These are phyloP conservation scores for Botrytis hyacinthi DNA, from an alignment of 2,329 filamentous ascomycete species.

Conservation along the genomic window DNA sequence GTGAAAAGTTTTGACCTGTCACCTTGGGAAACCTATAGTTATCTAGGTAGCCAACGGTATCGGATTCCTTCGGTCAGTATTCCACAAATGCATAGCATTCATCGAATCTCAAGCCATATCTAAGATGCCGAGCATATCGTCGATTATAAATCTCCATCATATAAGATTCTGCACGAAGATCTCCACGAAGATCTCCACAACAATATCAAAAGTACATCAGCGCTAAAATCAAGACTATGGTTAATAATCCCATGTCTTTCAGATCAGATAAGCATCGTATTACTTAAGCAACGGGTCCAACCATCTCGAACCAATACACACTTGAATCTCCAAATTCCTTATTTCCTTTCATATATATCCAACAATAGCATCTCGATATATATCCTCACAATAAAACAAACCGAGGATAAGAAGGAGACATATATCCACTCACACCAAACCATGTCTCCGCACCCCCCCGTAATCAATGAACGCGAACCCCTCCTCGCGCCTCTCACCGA, in stretches of 20 bases:
- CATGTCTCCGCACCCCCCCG: background rate
- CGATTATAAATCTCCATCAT: too few species aligned
- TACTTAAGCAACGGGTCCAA: background rate
- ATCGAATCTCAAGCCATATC: too few species aligned
- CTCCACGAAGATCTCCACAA: too few species aligned
- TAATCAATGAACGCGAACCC: constrained; percentile 1
- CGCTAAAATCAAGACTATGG: background rate
- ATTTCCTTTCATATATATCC: background rate
- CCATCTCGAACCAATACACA: background rate
- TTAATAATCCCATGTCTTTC: background rate
- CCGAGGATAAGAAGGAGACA: background rate
- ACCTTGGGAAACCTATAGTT: too few species aligned
- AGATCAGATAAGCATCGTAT: background rate
- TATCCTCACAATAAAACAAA: background rate
- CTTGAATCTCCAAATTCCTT: background rate
- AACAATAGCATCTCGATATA: background rate
- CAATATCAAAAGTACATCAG: background rate
- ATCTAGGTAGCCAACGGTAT: too few species aligned
- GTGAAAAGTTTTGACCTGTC: too few species aligned
- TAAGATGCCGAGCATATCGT: too few species aligned
- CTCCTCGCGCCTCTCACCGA: constrained; percentile 10
- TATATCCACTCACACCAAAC: too few species aligned
- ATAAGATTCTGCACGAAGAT: too few species aligned
- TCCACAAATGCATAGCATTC: too few species aligned
- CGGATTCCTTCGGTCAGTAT: too few species aligned